Percentiles rank a stretch among this genome's conserved stretches.
Conservation (phyloP, 2,329 filamentous ascomycete genomes). For the Aspergillus fijiensis region DNA sequence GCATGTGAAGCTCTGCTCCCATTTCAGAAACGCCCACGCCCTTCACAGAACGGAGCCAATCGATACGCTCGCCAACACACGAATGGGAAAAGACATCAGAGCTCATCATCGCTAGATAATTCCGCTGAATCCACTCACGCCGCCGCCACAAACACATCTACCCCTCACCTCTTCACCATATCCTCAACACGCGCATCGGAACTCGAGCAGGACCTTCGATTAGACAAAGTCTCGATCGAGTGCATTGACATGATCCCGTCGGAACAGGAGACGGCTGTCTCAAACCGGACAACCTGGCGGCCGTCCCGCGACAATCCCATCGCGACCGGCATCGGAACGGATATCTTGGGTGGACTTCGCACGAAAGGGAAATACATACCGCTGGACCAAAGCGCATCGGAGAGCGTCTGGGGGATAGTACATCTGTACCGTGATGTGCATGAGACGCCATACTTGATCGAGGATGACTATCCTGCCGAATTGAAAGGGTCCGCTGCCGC, state of each 20-base stretch:
- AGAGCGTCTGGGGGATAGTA: conserved; percentile 87
- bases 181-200: conserved; percentile 18
- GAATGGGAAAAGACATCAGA: conserved; percentile 13
- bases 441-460: conserved; percentile 62
- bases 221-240: conserved; percentile 74
- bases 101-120: conserved; percentile 1
- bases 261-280: conserved; percentile 25
- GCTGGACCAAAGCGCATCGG: conserved; percentile 68
- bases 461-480: conserved; percentile 48
- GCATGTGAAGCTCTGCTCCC: conserved; percentile 39
- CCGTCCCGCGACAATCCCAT: conserved; percentile 39
- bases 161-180: conserved; percentile 21
- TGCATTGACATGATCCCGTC: conserved; percentile 69
- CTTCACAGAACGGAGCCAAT: conserved; percentile 15
- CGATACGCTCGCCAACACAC: conserved; percentile 11
- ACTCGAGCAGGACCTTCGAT: conserved; percentile 68
- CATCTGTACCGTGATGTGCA: conserved; percentile 87
- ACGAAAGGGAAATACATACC: conserved; percentile 80
- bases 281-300: conserved; percentile 24
- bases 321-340: conserved; percentile 51
- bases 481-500: conserved; percentile 40
- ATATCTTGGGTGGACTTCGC: conserved; percentile 62
- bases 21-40: conserved; percentile 32
- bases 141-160: conserved; percentile 2
- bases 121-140: conserved; percentile 9